Conservation (phyloP, 2,329 filamentous ascomycete genomes). For the Scleromitrula shiraiana region DNA sequence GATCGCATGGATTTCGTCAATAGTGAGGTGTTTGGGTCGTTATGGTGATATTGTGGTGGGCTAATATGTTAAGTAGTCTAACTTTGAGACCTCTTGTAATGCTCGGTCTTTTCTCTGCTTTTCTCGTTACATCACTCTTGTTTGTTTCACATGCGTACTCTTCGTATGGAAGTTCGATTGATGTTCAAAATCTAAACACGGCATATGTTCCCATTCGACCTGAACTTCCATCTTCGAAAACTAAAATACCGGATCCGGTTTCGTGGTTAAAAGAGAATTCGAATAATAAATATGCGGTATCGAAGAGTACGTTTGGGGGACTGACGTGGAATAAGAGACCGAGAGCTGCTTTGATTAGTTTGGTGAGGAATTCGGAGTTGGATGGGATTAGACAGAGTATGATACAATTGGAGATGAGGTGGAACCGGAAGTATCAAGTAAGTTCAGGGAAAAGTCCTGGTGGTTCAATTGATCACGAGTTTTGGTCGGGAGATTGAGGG, state of each 20-base stretch:
- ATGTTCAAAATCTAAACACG: neutral
- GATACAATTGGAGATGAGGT: conserved; percentile 63
- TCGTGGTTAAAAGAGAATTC: conserved; percentile 30
- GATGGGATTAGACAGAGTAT: conserved; percentile 61
- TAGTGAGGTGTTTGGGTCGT: conserved; percentile 7
- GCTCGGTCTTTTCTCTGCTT: conserved; percentile 7
- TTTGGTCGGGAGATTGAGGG: too few relatives aligned
- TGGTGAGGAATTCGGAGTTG: conserved; percentile 67
- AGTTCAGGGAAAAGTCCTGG: too few relatives aligned
- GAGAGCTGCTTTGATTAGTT: conserved; percentile 46
- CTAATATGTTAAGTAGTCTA: too few relatives aligned
- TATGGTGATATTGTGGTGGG: neutral
- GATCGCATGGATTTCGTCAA: conserved; percentile 8
- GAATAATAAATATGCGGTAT: conserved; percentile 27
- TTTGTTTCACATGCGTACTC: neutral
- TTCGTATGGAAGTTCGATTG: neutral
- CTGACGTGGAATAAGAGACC: conserved; percentile 22
- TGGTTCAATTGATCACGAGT: too few relatives aligned
- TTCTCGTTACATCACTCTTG: neutral
- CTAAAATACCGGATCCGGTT: conserved; percentile 24
- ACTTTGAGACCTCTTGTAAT: conserved; percentile 1
- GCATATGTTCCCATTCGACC: conserved; percentile 14
- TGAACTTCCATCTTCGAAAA: conserved; percentile 6
- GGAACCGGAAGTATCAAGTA: conserved; percentile 55
- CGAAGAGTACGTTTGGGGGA: neutral